phyloP scores from a whole-genome alignment of 2,329 filamentous ascomycete species.

The Trichoderma guizhouense region DNA sequence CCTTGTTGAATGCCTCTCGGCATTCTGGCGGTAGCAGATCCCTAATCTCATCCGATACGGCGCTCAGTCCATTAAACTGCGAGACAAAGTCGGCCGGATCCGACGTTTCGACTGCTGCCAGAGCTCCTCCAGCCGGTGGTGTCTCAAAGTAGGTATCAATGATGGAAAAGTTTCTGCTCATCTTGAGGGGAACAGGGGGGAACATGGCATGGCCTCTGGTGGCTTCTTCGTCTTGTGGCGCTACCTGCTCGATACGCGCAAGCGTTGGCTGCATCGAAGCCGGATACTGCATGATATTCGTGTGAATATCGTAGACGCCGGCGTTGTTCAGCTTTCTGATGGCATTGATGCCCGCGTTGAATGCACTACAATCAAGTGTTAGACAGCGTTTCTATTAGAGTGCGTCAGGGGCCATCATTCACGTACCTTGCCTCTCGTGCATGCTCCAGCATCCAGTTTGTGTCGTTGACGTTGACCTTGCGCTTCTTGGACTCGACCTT shows the following conservation, averaged over 20 bases:
- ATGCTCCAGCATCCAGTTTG: conserved; percentile 97
- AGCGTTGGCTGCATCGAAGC: conserved; percentile 86
- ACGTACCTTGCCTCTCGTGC: conserved; percentile 80
- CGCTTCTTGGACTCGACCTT: conserved; percentile 81
- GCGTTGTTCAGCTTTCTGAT: conserved; percentile 65
- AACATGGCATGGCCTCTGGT: conserved; percentile 38
- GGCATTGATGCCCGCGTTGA: conserved; percentile 72
- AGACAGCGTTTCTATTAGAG: background rate
- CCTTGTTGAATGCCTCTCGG: conserved; percentile 66
- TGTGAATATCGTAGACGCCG: conserved; percentile 91
- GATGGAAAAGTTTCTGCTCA: conserved; percentile 56
- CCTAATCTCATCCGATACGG: conserved; percentile 62
- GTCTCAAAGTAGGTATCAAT: conserved; percentile 54
- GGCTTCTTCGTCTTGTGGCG: conserved; percentile 38
- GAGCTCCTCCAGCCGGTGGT: conserved; percentile 45
- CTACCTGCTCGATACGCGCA: conserved; percentile 73
- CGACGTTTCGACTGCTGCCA: conserved; percentile 42
- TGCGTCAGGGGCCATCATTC: conserved; percentile 12
- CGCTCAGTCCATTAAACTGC: conserved; percentile 59
- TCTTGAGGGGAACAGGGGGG: conserved; percentile 45
- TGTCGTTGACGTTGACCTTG: conserved; percentile 82
- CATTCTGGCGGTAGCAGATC: conserved; percentile 68
- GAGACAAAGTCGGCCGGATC: conserved; percentile 47
- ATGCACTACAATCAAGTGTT: conserved; percentile 57
- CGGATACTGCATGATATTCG: conserved; percentile 86